These are phyloP conservation scores for Pseudogymnoascus sp. DNA, from an alignment of 2,329 filamentous ascomycete genomes.

Conservation along the genomic window DNA sequence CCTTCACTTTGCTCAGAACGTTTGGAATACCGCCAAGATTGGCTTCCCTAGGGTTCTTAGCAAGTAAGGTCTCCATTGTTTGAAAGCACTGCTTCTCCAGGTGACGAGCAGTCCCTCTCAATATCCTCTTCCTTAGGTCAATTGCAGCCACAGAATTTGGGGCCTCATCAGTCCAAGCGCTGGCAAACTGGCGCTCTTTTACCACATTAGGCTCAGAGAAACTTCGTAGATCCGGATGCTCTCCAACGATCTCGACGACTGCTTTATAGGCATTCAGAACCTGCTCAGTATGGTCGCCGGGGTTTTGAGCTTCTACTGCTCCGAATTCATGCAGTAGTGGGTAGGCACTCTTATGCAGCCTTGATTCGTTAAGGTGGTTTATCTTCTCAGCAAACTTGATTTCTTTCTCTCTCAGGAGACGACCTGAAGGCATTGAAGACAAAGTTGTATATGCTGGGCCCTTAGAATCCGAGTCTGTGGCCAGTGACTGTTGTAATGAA, in stretches of 20 bases:
- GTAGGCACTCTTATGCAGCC: conserved; percentile 57
- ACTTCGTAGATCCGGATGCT: conserved; percentile 53
- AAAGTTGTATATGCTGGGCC: conserved; percentile 35
- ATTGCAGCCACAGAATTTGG: conserved; percentile 54
- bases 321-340: conserved; percentile 70
- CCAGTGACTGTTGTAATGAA: conserved; percentile 50
- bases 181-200: conserved; percentile 66
- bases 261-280: conserved; percentile 77
- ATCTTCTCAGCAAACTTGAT: conserved; percentile 71
- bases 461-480: conserved; percentile 58
- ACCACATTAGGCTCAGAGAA: conserved; percentile 54
- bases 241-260: conserved; percentile 68
- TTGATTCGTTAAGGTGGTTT: conserved; percentile 65
- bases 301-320: conserved; percentile 60
- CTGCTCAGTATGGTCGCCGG: conserved; percentile 63
- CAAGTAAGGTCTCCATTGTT: conserved; percentile 68
- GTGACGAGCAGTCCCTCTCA: conserved; percentile 69
- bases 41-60: conserved; percentile 79
- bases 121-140: conserved; percentile 66
- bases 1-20: conserved; percentile 81
- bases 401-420: conserved; percentile 76
- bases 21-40: conserved; percentile 84
- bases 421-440: conserved; percentile 48
- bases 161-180: conserved; percentile 68
- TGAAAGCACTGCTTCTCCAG: conserved; percentile 74